Conservation (phyloP, 2,329 filamentous ascomycete species). For the Plectosphaerella cucumerina region DNA sequence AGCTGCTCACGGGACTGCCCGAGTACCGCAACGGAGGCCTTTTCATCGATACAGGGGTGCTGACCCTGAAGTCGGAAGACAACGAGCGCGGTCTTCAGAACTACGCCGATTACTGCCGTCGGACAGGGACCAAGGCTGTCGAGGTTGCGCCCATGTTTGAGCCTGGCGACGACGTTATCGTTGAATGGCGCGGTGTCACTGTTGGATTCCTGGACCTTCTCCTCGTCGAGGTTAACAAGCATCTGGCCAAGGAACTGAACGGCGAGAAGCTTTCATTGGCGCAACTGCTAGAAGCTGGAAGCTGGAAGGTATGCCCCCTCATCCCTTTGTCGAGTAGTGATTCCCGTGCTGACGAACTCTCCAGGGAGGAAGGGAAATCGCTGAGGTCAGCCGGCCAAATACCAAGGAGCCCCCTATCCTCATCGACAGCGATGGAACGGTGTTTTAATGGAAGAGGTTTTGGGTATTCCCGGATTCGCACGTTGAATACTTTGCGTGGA, state of each 20-base stretch:
- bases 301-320: conserved; percentile 77
- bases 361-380: conserved; percentile 87
- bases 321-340: neutral
- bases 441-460: conserved; percentile 57
- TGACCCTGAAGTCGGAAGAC: conserved; percentile 44
- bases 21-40: conserved; percentile 71
- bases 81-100: conserved; percentile 35
- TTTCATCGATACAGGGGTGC: conserved; percentile 55
- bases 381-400: conserved; percentile 90
- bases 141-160: conserved; percentile 47
- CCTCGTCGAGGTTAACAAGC: conserved; percentile 44
- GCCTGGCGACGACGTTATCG: conserved; percentile 51
- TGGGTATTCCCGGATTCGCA: neutral
- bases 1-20: conserved; percentile 62
- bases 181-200: conserved; percentile 58
- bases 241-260: conserved; percentile 57
- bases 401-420: conserved; percentile 96
- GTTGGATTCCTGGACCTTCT: conserved; percentile 51
- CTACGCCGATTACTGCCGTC: conserved; percentile 61
- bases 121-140: conserved; percentile 59
- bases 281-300: conserved; percentile 91
- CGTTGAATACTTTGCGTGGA: neutral
- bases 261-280: conserved; percentile 73
- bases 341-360: conserved; percentile 7
- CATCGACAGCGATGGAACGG: conserved; percentile 92